Percentiles rank a stretch among this genome's conserved stretches.
phyloP scores from a whole-genome alignment of 2,329 filamentous ascomycete genomes.

The Xylaria sp. region DNA sequence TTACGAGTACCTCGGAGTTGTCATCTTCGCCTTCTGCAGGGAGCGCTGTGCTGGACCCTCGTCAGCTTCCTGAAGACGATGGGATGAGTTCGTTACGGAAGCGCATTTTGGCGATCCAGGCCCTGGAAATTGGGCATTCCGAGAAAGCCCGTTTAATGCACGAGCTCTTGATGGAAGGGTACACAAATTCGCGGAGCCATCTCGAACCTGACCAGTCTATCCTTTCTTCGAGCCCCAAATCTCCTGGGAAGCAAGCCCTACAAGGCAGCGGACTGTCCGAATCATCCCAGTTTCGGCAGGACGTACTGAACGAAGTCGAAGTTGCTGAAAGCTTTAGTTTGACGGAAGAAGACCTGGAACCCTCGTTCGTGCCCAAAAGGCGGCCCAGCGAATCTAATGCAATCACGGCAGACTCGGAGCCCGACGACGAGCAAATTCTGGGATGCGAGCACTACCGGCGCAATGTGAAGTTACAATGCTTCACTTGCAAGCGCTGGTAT shows the following conservation, averaged over 20 bases:
- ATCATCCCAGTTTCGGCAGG: conserved; percentile 56
- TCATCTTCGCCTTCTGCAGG: conserved; percentile 11
- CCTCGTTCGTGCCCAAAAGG: conserved; percentile 60
- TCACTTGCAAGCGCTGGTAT: conserved; percentile 85
- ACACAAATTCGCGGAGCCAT: conserved; percentile 43
- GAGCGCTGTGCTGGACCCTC: conserved; percentile 11
- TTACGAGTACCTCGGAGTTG: conserved; percentile 12
- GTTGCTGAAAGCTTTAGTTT: conserved; percentile 43
- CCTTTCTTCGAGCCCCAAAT: conserved; percentile 36
- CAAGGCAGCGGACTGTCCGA: conserved; percentile 40
- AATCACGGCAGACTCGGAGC: conserved; percentile 40
- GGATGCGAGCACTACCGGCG: conserved; percentile 92
- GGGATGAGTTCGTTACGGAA: conserved; percentile 64
- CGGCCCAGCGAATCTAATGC: conserved; percentile 35
- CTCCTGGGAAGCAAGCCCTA: conserved; percentile 38
- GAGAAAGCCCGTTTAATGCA: conserved; percentile 72
- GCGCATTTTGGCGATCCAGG: conserved; percentile 65
- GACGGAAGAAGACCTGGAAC: conserved; percentile 56
- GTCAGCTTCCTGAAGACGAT: conserved; percentile 65
- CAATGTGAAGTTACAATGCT: conserved; percentile 94
- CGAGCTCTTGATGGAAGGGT: conserved; percentile 62
- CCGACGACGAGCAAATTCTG: conserved; percentile 43
- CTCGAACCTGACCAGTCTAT: conserved; percentile 29
- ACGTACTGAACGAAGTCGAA: conserved; percentile 37
- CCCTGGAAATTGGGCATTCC: conserved; percentile 48